A percentile compares a stretch with the other conserved stretches of the same genome.
phyloP scores from a whole-genome alignment of 2,329 filamentous ascomycete species.

The Trichoderma cornu-damae region DNA sequence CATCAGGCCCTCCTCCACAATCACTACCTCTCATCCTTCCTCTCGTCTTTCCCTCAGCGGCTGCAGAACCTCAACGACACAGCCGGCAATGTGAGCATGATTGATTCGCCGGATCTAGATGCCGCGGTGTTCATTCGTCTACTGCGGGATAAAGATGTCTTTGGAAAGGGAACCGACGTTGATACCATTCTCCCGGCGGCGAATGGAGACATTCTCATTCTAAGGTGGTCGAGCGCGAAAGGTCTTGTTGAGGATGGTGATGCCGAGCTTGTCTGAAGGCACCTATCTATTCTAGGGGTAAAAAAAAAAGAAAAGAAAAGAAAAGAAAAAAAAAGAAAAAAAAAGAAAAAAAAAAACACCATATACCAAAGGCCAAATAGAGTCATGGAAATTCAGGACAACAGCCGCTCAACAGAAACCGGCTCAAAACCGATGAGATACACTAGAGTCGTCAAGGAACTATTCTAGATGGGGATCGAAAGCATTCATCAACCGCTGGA shows the following conservation, averaged over 20 bases:
- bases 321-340: no score
- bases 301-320: no score
- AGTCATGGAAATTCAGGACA: no score
- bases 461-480: not conserved
- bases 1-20: conserved; percentile 80
- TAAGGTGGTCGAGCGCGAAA: conserved; percentile 71
- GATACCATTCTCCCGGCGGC: conserved; percentile 55
- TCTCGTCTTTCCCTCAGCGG: conserved; percentile 71
- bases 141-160: conserved; percentile 54
- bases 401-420: not conserved
- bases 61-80: conserved; percentile 87
- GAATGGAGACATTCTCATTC: conserved; percentile 62
- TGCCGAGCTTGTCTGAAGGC: conserved; percentile 53
- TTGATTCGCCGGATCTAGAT: conserved; percentile 78
- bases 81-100: conserved; percentile 84
- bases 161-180: conserved; percentile 57
- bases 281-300: no score
- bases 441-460: not conserved
- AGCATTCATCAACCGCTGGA: not conserved
- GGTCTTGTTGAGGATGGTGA: conserved; percentile 48
- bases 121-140: conserved; percentile 79
- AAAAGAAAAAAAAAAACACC: no score
- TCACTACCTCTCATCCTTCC: conserved; percentile 82
- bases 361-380: no score
- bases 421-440: not conserved